Conservation (phyloP, 345 rosid genomes). For the Clarkia xantiana region DNA sequence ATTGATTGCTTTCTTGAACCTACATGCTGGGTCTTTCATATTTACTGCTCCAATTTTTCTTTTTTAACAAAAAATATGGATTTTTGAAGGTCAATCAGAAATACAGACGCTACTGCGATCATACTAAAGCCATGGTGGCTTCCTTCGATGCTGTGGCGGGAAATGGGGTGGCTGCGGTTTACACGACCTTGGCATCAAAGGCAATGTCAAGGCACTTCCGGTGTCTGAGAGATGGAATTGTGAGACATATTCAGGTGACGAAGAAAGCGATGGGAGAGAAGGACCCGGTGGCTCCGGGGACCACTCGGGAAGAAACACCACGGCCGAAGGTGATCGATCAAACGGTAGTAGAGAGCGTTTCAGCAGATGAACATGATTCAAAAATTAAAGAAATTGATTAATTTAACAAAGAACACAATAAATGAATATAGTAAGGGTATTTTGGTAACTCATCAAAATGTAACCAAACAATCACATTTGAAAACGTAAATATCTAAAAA, state of each 20-base stretch:
- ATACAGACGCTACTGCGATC: conserved; percentile 82
- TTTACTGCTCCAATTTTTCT: conserved; percentile 24
- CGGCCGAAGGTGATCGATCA: conserved; percentile 68
- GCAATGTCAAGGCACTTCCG: conserved; percentile 99
- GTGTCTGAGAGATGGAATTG: conserved; percentile 78
- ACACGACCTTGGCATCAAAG: conserved; percentile 82
- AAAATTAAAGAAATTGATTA: no score
- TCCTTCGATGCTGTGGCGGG: conserved; percentile 81
- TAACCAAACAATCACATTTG: no score
- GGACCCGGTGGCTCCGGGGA: conserved; percentile 60
- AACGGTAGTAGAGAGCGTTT: conserved; percentile 68
- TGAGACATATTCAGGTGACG: conserved; percentile 60
- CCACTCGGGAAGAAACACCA: conserved; percentile 79
- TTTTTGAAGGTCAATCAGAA: conserved; percentile 54
- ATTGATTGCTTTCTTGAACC: no score
- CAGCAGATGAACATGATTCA: conserved; percentile 92
- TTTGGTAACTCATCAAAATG: no score
- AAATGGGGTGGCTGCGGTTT: conserved; percentile 54
- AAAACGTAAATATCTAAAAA: no score
- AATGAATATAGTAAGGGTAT: no score
- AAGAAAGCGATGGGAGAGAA: conserved; percentile 87
- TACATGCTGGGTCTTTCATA: no score
- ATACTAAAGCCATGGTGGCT: conserved; percentile 71
- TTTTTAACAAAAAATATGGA: neutral
- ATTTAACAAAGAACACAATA: no score